These are phyloP conservation scores for Flammula alnicola DNA, from an alignment of 1,284 basidiomycete species.

Conservation along the genomic window DNA sequence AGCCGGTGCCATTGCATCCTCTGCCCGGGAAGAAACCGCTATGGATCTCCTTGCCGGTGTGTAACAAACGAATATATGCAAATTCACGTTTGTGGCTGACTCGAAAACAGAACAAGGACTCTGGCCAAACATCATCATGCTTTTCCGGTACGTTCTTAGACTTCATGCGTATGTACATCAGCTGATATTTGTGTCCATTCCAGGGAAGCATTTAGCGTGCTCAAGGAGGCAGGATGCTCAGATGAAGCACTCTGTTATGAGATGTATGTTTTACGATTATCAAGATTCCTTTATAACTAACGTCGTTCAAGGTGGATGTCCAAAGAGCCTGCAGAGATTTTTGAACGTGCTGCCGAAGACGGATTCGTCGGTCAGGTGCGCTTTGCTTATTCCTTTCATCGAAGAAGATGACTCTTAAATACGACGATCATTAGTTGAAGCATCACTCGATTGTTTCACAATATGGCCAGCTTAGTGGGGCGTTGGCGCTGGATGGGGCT, in stretches of 20 bases:
- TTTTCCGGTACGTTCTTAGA: slow-evolving; percentile 50
- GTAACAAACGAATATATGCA: slow-evolving; percentile 1
- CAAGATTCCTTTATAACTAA: slow-evolving; percentile 7
- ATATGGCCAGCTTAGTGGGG: slow-evolving; percentile 63
- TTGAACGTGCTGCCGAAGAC: slow-evolving; percentile 69
- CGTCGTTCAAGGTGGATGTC: slow-evolving; percentile 64
- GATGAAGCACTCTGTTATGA: slow-evolving; percentile 72
- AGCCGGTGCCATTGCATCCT: slow-evolving; percentile 68
- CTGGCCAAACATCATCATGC: slow-evolving; percentile 70
- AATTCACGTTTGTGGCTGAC: background rate
- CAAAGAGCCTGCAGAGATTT: slow-evolving; percentile 73
- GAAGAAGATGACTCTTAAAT: background rate
- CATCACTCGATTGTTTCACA: slow-evolving; percentile 67
- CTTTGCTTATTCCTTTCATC: slow-evolving; percentile 2
- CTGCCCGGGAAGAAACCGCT: slow-evolving; percentile 65
- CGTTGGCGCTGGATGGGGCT: slow-evolving; percentile 57
- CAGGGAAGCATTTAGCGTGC: slow-evolving; percentile 63
- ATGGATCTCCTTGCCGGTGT: slow-evolving; percentile 65
- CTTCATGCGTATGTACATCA: background rate
- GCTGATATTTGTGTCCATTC: background rate
- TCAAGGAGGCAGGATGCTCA: slow-evolving; percentile 69
- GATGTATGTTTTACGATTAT: slow-evolving; percentile 39
- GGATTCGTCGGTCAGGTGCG: slow-evolving; percentile 61
- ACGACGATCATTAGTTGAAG: slow-evolving; percentile 48
- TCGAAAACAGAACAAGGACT: slow-evolving; percentile 54